phyloP scores from a whole-genome alignment of 2,329 filamentous ascomycete genomes.

The Colletotrichum sp. region DNA sequence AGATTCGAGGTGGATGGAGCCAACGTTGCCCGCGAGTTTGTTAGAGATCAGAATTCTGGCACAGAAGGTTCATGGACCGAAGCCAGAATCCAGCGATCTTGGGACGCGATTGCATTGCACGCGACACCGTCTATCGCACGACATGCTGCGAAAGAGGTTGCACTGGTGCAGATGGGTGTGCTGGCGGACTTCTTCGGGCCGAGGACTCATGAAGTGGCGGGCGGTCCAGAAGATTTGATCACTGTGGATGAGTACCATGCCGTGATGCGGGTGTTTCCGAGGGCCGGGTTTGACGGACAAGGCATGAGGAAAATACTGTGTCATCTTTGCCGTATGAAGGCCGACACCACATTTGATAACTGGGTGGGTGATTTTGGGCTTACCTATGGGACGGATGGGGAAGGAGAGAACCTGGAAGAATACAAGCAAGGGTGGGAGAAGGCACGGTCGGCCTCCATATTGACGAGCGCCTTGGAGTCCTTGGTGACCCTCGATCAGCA shows the following conservation, averaged over 20 bases:
- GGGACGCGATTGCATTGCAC: not conserved
- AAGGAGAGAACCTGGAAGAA: not conserved
- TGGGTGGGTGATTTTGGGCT: not conserved
- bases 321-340: not conserved
- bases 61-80: not conserved
- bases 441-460: not conserved
- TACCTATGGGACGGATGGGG: not conserved
- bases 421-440: not conserved
- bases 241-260: not conserved
- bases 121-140: not conserved
- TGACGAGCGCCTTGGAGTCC: not conserved
- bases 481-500: not conserved
- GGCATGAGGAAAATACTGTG: not conserved
- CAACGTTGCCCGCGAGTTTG: not conserved
- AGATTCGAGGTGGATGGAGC: not conserved
- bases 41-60: rapidly evolving
- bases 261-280: not conserved
- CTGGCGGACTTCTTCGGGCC: not conserved
- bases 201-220: not conserved
- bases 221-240: not conserved
- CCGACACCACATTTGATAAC: not conserved
- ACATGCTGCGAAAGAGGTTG: not conserved
- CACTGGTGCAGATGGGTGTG: not conserved
- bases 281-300: not conserved
- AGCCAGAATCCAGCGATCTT: not conserved